Evolutionary conservation across 2,329 filamentous ascomycete species (phyloP), one percentile per base, ranked within the genome.

Genomic region (Balansia obtecta): DNA sequence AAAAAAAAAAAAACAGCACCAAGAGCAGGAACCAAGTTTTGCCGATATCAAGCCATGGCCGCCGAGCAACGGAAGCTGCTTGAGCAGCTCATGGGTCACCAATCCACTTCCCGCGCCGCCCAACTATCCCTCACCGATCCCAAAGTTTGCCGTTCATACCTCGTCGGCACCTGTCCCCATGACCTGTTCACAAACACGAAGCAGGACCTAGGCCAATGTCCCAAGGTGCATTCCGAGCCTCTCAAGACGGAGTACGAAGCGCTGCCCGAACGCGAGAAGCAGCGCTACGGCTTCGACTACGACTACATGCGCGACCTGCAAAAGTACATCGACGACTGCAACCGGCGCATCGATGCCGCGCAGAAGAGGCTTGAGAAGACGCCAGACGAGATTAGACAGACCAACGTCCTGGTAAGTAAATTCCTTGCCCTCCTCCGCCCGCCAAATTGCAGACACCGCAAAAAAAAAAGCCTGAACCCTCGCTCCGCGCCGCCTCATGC

Each of bases 171-270:
- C 52, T 98, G 93, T 67, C 93, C 93, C 1, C 91, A 97, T 74
- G 93, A 98, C 65, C 88, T 98, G 63, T 98, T 98, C 77, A 98
- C 91, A 57, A 98, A 98, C 71, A 98, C 93, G 44, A 97, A 96
- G 73, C 90, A 97, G 52, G 93, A 98, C 66, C 79, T 97, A 34
- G 93, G 93, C 2, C 79, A 82, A 0, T 98, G 93, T 63, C 80
- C 87, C 46, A 93, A 91, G 65, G 79, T 91, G 27, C 93, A 98
- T 71, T 86, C 82, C 46, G 90, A 96, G 65, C 81, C 82, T 12
- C 76, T 97, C 57, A 96, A 95, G 69, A 74, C 83, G 45, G 90
- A 98, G 65, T 98, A 93, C 67, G 86, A 94, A 58, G 75, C 72
- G 1, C 80, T 93, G 0, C 72, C 85, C 4, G 73, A 84, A 2